phyloP scores from a whole-genome alignment of 2,329 filamentous ascomycete genomes.

The Xylariaceae sp. region DNA sequence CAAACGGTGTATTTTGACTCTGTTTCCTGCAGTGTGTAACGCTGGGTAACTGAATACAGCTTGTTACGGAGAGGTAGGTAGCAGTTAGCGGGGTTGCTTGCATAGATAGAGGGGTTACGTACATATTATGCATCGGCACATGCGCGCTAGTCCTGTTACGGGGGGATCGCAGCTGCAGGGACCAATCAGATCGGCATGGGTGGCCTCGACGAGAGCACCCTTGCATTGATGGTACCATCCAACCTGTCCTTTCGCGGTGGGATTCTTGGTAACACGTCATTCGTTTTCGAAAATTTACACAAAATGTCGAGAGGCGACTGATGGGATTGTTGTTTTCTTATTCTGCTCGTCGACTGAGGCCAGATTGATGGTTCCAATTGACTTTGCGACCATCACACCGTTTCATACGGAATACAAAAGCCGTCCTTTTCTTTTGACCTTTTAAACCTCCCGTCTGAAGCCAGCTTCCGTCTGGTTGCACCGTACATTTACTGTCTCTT shows the following conservation, averaged over 20 bases:
- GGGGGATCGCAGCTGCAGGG: slow-evolving; percentile 18
- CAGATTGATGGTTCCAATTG: slow-evolving; percentile 17
- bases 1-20: no score
- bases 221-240: slow-evolving; percentile 12
- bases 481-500: no score
- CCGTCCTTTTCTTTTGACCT: not conserved
- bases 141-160: slow-evolving; percentile 13
- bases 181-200: slow-evolving; percentile 28
- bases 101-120: not conserved
- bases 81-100: not conserved
- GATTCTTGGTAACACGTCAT: slow-evolving; percentile 25
- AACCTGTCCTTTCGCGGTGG: slow-evolving; percentile 27
- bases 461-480: not conserved
- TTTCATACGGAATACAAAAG: no score
- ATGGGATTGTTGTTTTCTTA: slow-evolving; percentile 9
- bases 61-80: not conserved
- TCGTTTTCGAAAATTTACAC: slow-evolving; percentile 9
- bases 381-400: not conserved
- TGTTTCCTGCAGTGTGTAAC: not conserved
- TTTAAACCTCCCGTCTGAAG: not conserved
- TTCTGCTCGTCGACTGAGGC: slow-evolving; percentile 14
- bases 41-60: not conserved
- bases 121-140: not conserved
- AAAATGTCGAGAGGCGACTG: slow-evolving; percentile 12
- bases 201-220: slow-evolving; percentile 23